Base-by-base conservation (phyloP, 257 asterid species). In the Gentiana dahurica region DNA sequence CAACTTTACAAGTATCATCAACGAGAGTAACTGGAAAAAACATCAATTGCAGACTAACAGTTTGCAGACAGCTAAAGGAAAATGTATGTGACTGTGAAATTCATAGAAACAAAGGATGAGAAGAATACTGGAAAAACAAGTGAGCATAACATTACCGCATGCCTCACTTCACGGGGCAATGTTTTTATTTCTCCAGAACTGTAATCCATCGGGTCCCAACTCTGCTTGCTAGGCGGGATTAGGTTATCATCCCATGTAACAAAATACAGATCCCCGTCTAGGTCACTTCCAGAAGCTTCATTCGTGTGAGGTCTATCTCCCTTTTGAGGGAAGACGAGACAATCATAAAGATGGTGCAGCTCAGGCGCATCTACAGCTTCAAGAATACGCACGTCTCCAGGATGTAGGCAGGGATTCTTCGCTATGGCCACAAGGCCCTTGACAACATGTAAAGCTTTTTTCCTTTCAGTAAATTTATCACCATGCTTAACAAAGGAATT, bases 201-300 rank as follows among this genome's bases (percentile, higher is more conserved):
- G 67, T 92, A 88, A 37, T 88, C 91, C 99, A 92, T 85, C 0
- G 99, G 97, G 4, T 51, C 4, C 86, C 85, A 85, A 71, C 99
- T 92, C 61, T 60, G 61, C 71, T 75, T 81, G 71, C 89, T 78
- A 41, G 99, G 99, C 55, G 97, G 97, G 51, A 88, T 75, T 61
- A 92, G 95, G 71, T 73, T 81, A 43, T 74, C 80, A 69, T 92
- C 99, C 97, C 97, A 92, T n/a, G 95, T 75, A 43, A 88, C 99
- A 56, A 88, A 88, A 64, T 92, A 88, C 38, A 83, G 77, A 75
- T 92, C 98, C 12, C 98, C 95, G 60, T 92, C 97, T 8, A 92
- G 70, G 77, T 92, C 98, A 78, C 97, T 92, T 43, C 97, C 98
- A 6, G 98, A 88, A 36, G 95, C 97, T 76, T 92, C 97, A 70